A percentile compares a stretch with the other conserved stretches of the same genome.
Evolutionary conservation across 83 land plant species (phyloP).

Genomic region (Picea abies): DNA sequence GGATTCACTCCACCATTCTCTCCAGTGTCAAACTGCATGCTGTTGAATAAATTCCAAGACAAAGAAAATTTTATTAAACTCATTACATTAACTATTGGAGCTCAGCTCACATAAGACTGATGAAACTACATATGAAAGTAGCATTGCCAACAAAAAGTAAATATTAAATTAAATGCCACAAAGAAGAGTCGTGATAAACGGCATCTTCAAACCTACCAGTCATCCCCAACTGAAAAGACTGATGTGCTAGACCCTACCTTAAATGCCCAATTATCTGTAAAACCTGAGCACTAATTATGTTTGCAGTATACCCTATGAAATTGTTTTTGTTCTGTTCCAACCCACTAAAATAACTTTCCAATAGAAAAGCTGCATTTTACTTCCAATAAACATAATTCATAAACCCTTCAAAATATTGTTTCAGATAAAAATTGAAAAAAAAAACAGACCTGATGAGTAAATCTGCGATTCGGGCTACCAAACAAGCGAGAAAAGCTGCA

Average conservation of each 20-base stretch:
- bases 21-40: too few species aligned
- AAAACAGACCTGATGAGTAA: slow-evolving; percentile 87
- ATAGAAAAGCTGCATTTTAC: too few species aligned
- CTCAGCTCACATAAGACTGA: not conserved
- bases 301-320: not conserved
- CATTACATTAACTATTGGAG: not conserved
- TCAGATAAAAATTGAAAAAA: not conserved
- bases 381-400: not conserved
- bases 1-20: too few species aligned
- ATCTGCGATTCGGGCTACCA: slow-evolving; percentile 96
- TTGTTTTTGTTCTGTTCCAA: too few species aligned
- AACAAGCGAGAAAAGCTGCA: slow-evolving; percentile 89
- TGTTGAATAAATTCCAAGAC: not conserved
- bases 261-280: too few species aligned
- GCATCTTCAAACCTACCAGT: not conserved
- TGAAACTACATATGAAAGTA: not conserved
- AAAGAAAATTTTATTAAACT: not conserved
- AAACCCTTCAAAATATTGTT: not conserved
- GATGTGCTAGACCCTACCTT: not conserved
- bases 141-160: not conserved
- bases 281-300: not conserved
- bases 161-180: not conserved
- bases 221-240: not conserved
- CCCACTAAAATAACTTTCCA: too few species aligned
- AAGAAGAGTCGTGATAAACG: not conserved